Conservation (phyloP, 1,139 yeast genomes). For the Saccharomycopsis hybrid region DNA sequence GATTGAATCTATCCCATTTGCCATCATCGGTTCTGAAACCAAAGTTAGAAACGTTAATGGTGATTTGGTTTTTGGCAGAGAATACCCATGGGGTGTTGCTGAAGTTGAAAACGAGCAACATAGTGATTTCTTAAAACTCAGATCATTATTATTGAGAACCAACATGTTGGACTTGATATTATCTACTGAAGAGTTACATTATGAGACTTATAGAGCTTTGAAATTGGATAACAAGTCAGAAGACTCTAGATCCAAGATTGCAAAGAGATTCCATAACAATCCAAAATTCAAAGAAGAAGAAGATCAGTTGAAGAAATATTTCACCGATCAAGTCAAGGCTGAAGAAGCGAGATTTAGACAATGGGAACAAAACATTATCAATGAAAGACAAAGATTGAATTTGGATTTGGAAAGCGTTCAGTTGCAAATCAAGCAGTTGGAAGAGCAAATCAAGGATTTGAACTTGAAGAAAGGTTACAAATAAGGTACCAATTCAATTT, state of each 20-base stretch:
- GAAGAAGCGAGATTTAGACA: constrained; percentile 97
- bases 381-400: constrained; percentile 89
- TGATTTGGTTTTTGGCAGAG: constrained; percentile 76
- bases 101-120: constrained; percentile 95
- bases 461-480: constrained; percentile 41
- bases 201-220: constrained; percentile 77
- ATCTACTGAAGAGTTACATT: constrained; percentile 89
- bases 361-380: constrained; percentile 95
- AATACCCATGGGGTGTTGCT: constrained; percentile 96
- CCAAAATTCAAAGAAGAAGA: constrained; percentile 96
- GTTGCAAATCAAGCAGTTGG: constrained; percentile 58
- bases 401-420: constrained; percentile 91
- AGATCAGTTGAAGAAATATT: constrained; percentile 85
- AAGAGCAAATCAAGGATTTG: constrained; percentile 64
- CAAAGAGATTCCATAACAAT: constrained; percentile 51
- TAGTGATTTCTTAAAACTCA: constrained; percentile 89
- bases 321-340: constrained; percentile 96
- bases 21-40: constrained; percentile 85
- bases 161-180: constrained; percentile 86
- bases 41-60: constrained; percentile 78
- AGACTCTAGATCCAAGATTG: constrained; percentile 28
- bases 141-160: constrained; percentile 82
- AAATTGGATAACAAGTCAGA: constrained; percentile 51
- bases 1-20: constrained; percentile 90
- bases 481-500: too few species aligned